Percentiles rank a stretch among this genome's conserved stretches.
phyloP scores from a whole-genome alignment of 2,329 filamentous ascomycete species.

The Colletotrichum sp. region DNA sequence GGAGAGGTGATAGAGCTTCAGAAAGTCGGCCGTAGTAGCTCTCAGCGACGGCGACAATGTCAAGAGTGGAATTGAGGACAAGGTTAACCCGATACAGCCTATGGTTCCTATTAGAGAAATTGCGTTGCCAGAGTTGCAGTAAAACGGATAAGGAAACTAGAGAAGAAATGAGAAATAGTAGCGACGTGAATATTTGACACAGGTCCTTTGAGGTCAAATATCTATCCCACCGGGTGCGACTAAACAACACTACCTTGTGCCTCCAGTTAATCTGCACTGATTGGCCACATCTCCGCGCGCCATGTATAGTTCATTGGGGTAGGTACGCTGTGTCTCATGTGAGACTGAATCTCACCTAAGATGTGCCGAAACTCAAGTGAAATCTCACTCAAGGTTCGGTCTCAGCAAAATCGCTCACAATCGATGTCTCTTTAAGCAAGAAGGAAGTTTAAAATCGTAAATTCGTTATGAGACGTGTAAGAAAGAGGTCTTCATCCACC shows the following conservation, averaged over 20 bases:
- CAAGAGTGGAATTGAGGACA: background rate
- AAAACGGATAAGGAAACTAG: accelerated
- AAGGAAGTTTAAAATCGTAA: background rate
- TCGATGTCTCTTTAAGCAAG: background rate
- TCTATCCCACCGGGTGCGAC: background rate
- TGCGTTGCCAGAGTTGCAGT: background rate
- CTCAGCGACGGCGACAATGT: background rate
- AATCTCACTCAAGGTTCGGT: background rate
- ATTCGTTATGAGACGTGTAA: background rate
- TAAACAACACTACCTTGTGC: background rate
- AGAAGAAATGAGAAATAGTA: background rate
- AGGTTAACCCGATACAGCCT: background rate
- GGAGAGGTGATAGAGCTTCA: background rate
- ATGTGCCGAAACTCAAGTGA: background rate
- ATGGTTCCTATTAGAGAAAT: accelerated
- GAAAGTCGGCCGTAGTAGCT: background rate
- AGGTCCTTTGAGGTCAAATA: background rate
- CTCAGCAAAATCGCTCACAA: background rate
- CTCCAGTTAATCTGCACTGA: background rate
- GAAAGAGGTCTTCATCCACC: background rate
- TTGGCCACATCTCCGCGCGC: background rate
- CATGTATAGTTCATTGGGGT: no score
- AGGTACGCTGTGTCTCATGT: background rate
- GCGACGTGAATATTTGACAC: background rate
- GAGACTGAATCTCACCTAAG: background rate